Conservation (phyloP, 176 grass and related monocot species). For the Puya raimondii region DNA sequence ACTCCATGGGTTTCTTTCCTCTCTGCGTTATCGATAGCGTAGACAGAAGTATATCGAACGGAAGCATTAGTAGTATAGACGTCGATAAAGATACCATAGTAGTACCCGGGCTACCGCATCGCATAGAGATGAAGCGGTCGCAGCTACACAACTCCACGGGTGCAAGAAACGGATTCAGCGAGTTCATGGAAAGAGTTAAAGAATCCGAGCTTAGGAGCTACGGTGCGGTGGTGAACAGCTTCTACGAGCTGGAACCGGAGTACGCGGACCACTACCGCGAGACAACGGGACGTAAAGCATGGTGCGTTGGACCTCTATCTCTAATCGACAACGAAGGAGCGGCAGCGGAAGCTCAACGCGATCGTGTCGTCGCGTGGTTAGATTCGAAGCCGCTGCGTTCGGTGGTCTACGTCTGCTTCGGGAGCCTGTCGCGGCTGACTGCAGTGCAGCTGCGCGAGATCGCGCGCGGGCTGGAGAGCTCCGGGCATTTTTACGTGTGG, state of each 20-base stretch:
- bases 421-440: constrained; percentile 14
- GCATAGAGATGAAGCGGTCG: constrained; percentile 17
- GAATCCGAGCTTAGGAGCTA: constrained; percentile 18
- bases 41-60: not conserved
- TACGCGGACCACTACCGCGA: constrained; percentile 24
- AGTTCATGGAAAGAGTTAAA: constrained; percentile 13
- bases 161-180: not conserved
- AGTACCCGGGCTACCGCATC: constrained; percentile 11
- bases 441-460: constrained; percentile 10
- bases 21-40: constrained; percentile 20
- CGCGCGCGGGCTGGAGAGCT: constrained; percentile 4
- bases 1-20: constrained; percentile 28
- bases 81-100: not conserved
- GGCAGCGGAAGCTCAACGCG: not conserved
- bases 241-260: constrained; percentile 24
- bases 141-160: constrained; percentile 17
- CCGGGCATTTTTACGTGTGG: constrained; percentile 22
- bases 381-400: constrained; percentile 12
- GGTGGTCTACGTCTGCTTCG: constrained; percentile 29
- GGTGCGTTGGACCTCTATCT: constrained; percentile 18
- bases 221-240: constrained; percentile 27
- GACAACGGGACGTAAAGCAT: constrained; percentile 14
- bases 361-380: constrained; percentile 12
- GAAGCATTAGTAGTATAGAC: no score
- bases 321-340: not conserved